Base-by-base conservation (phyloP, 2,329 filamentous ascomycete species). In the Verticillium nonalfalfae region DNA sequence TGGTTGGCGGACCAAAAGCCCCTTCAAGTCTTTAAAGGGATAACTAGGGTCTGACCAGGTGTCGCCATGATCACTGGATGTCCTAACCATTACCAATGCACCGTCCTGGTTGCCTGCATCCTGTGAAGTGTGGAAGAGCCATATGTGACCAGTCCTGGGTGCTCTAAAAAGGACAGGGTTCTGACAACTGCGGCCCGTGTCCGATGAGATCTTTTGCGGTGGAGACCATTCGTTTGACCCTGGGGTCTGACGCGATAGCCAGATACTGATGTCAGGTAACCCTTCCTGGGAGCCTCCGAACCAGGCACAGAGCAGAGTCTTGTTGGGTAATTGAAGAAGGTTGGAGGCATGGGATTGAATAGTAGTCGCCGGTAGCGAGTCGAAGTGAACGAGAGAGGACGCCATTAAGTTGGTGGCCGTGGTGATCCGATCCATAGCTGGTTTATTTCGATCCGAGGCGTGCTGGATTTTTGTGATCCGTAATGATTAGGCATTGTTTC, bases 271-370 rank as follows among this genome's bases (percentile, higher is more conserved):
- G 57, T 80, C 78, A 0, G 76, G 72, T 3, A 73, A 72, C 0
- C 78, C 78, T 66, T 80, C 77, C 61, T 79, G 77, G 0, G 74
- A 78, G 1, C 78, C 78, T 4, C 78, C 78, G 36, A 80, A 79
- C 76, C 76, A 80, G 14, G 69, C 73, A 61, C 77, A 79, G 0
- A 80, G 66, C 0, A 79, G 65, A 3, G 75, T 75, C n/a, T 71
- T 71, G 64, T 78, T 71, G 1, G 72, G 72, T 0, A 80, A 70
- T 34, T 73, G 69, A 10, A 79, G 67, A 10, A 80, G 70, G 60
- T 79, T 79, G 11, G 78, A 79, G 10, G 78, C 77, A 50, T 80
- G 78, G 2, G 72, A 78, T 63, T 80, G 78, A 2, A 75, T 69
- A 1, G 77, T 79, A 21, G 72, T 68, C 7, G 76, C 69, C 1